These are phyloP conservation scores for Salix koriyanagi DNA, from an alignment of 345 rosid species.

Conservation along the genomic window DNA sequence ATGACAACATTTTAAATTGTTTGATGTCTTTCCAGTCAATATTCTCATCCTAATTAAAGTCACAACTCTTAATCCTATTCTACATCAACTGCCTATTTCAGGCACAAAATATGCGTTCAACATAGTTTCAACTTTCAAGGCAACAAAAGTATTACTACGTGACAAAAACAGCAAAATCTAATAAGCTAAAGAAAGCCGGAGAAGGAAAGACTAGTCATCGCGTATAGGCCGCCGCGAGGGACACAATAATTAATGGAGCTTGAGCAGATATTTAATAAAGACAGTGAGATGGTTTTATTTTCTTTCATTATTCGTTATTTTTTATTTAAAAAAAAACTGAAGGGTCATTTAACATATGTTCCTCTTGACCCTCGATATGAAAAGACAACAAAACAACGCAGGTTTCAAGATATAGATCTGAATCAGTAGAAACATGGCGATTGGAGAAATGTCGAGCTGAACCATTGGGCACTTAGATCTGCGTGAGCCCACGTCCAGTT, in stretches of 20 bases:
- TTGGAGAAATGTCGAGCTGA: slow-evolving; percentile 26
- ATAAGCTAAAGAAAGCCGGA: background rate
- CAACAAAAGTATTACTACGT: background rate
- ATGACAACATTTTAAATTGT: background rate
- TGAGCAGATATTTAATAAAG: too few species aligned
- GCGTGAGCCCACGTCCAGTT: slow-evolving; percentile 48
- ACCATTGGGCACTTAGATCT: slow-evolving; percentile 53
- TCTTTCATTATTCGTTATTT: too few species aligned
- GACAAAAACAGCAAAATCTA: slow-evolving; percentile 7
- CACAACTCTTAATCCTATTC: background rate
- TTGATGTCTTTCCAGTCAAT: background rate
- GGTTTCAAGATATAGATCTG: slow-evolving; percentile 17
- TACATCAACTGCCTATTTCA: background rate
- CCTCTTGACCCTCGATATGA: slow-evolving; percentile 7
- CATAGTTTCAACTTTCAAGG: background rate
- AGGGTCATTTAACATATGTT: background rate
- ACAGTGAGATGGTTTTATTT: background rate
- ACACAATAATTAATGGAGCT: too few species aligned
- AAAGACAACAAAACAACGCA: background rate
- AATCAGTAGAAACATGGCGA: slow-evolving; percentile 23
- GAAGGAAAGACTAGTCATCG: too few species aligned
- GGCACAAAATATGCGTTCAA: background rate
- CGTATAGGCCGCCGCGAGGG: too few species aligned
- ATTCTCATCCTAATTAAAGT: background rate
- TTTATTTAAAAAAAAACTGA: too few species aligned